These are phyloP conservation scores for Aspergillus kassunensis DNA, from an alignment of 495 filamentous ascomycete genomes.

Conservation along the genomic window DNA sequence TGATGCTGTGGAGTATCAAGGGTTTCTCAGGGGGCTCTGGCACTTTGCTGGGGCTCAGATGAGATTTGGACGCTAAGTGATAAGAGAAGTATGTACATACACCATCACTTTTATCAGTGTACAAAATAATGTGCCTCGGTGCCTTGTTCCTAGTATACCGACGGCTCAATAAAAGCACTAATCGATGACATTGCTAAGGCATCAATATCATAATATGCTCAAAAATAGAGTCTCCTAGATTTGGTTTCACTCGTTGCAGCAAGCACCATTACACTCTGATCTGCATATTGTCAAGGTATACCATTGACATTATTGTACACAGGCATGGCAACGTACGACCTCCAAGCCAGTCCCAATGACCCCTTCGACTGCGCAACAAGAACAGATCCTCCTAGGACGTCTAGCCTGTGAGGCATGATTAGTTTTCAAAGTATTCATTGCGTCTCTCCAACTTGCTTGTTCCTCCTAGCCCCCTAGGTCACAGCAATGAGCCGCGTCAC, in stretches of 20 bases:
- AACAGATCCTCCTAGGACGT: conserved; percentile 34
- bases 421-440: background rate
- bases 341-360: conserved; percentile 37
- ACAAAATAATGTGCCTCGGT: too few species aligned
- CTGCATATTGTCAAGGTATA: too few species aligned
- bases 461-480: conserved; percentile 1
- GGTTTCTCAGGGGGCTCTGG: conserved; percentile 79
- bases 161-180: too few species aligned
- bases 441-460: conserved; percentile 1
- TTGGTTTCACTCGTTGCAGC: too few species aligned
- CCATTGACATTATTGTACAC: conserved; percentile 21
- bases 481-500: conserved; percentile 32
- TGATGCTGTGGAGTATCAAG: conserved; percentile 81
- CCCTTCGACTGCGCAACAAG: conserved; percentile 41
- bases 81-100: background rate
- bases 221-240: too few species aligned
- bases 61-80: conserved; percentile 71
- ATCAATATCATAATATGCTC: too few species aligned
- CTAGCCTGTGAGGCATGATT: conserved; percentile 1
- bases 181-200: too few species aligned
- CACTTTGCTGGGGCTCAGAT: conserved; percentile 85
- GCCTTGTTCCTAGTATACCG: too few species aligned
- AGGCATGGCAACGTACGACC: conserved; percentile 38
- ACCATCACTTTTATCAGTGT: background rate
- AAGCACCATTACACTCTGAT: too few species aligned